Percentiles rank a stretch among this genome's conserved stretches.
These are phyloP conservation scores for Sequoiadendron giganteum DNA, from an alignment of 75 land plant species.

Conservation along the genomic window DNA sequence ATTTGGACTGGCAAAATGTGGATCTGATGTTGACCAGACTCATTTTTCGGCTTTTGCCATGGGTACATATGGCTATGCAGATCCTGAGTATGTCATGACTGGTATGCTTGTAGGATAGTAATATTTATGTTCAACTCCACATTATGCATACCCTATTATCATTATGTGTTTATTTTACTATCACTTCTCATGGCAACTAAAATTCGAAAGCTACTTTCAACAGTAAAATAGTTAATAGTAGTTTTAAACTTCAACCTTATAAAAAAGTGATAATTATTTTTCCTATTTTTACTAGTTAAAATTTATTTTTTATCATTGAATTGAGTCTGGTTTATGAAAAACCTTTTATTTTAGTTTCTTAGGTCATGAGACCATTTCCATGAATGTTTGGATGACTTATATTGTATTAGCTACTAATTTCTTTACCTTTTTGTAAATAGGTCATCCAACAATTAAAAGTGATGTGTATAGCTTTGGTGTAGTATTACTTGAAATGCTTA, in stretches of 20 bases:
- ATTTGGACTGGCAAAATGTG: slow-evolving; percentile 16
- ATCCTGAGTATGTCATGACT: slow-evolving; percentile 10
- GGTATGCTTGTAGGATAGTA: slow-evolving; percentile 6
- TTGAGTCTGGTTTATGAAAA: no score
- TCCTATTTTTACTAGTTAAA: no score
- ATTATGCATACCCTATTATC: neutral
- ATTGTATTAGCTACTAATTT: neutral
- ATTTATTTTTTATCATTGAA: no score
- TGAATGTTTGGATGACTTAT: neutral
- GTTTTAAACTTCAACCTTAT: no score
- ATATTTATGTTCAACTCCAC: neutral
- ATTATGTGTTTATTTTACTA: neutral
- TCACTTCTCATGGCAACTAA: neutral
- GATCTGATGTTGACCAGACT: slow-evolving; percentile 3
- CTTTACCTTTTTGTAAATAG: slow-evolving; percentile 29
- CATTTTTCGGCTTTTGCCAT: neutral
- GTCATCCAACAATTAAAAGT: slow-evolving; percentile 65
- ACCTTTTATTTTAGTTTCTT: neutral
- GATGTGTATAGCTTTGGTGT: slow-evolving; percentile 87
- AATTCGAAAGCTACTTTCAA: neutral
- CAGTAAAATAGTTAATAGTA: no score
- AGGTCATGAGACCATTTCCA: neutral
- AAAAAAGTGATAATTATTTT: no score
- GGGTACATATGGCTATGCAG: slow-evolving; percentile 17
- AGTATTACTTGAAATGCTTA: slow-evolving; percentile 76